These are phyloP conservation scores for Phialemoniopsis sp. DNA, from an alignment of 2,329 filamentous ascomycete genomes.

Conservation along the genomic window DNA sequence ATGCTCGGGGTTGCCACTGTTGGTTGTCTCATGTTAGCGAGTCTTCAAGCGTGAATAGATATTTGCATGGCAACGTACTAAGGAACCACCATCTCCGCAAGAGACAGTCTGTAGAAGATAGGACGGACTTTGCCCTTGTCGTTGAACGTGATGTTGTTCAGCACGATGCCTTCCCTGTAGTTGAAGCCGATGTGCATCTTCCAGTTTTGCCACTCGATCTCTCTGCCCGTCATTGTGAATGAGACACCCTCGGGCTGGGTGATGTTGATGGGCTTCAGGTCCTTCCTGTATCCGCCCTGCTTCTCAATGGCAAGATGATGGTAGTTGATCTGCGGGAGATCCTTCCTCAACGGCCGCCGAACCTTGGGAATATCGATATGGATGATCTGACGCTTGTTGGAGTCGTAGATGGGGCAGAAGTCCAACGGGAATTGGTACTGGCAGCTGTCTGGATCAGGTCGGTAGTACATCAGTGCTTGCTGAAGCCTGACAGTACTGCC, in stretches of 20 bases:
- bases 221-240: conserved; percentile 71
- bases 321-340: conserved; percentile 69
- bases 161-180: conserved; percentile 85
- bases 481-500: conserved; percentile 76
- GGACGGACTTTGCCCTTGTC: conserved; percentile 75
- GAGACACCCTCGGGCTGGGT: conserved; percentile 78
- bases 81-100: conserved; percentile 92
- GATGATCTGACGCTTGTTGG: conserved; percentile 72
- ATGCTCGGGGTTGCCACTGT: conserved; percentile 67
- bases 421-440: conserved; percentile 91
- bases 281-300: conserved; percentile 69
- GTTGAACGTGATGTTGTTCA: conserved; percentile 87
- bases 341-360: conserved; percentile 69
- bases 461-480: conserved; percentile 94
- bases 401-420: conserved; percentile 89
- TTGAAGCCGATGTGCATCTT: conserved; percentile 92
- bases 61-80: conserved; percentile 45
- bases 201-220: conserved; percentile 89
- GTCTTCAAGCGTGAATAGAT: background rate
- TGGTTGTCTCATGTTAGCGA: background rate
- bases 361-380: conserved; percentile 80
- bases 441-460: conserved; percentile 77
- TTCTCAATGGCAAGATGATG: conserved; percentile 66
- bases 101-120: conserved; percentile 82
- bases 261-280: conserved; percentile 76